A percentile compares a stretch with the other conserved stretches of the same genome.
These are phyloP conservation scores for Ustilago trichophora DNA, from an alignment of 1,284 basidiomycete genomes.

Conservation along the genomic window DNA sequence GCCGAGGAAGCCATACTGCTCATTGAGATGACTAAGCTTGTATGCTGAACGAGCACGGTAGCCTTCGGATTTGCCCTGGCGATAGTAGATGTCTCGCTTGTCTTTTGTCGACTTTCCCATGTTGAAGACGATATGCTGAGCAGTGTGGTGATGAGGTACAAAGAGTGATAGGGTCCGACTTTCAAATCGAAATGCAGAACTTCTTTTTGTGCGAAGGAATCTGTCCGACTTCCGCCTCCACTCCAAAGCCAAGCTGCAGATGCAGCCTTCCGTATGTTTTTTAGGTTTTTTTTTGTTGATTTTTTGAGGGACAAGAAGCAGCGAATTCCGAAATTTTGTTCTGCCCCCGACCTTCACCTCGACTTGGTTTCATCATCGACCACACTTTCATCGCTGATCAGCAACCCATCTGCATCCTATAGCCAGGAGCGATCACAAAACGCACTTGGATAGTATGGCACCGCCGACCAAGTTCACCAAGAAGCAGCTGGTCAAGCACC, in stretches of 20 bases:
- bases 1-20: conserved; percentile 70
- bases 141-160: neutral
- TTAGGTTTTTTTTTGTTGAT: too few relatives aligned
- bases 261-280: too few relatives aligned
- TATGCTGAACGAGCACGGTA: conserved; percentile 73
- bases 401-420: neutral
- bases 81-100: conserved; percentile 71
- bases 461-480: conserved; percentile 34
- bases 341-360: neutral
- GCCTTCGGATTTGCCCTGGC: conserved; percentile 68
- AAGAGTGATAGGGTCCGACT: neutral
- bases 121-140: neutral
- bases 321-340: neutral
- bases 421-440: neutral
- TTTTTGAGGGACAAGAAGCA: too few relatives aligned
- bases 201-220: too few relatives aligned
- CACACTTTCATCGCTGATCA: too few relatives aligned
- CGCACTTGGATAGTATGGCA: conserved; percentile 5
- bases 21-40: conserved; percentile 70
- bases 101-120: conserved; percentile 67
- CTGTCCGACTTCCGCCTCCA: too few relatives aligned
- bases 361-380: neutral
- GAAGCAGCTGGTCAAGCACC: conserved; percentile 57
- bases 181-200: too few relatives aligned
- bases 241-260: too few relatives aligned